Evolutionary conservation across 208 protist species (phyloP).

Genomic region (Wallacemonas collosoma): DNA sequence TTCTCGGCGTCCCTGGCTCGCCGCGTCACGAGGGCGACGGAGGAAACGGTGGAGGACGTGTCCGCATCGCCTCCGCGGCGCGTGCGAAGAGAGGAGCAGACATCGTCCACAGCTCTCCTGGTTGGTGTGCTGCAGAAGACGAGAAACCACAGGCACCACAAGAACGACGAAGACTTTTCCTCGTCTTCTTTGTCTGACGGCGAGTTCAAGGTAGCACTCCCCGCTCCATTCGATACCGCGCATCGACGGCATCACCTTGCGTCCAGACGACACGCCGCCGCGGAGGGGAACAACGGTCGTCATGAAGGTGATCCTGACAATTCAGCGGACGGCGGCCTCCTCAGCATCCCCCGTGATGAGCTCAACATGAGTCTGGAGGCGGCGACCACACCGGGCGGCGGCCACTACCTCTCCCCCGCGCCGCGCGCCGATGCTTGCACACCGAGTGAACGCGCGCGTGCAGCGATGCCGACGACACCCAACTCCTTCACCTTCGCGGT

Average conservation of each 20-base stretch:
- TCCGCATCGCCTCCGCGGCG: background rate
- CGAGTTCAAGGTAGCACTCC: no score
- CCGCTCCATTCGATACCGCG: no score
- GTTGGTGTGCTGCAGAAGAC: no score
- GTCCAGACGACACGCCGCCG: no score
- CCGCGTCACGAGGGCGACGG: background rate
- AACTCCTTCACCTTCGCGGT: conserved; percentile 5
- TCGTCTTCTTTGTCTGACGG: no score
- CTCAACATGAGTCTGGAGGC: conserved; percentile 18
- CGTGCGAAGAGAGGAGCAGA: background rate
- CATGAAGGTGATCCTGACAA: background rate
- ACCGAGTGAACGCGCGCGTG: no score
- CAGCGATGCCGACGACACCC: conserved; percentile 2
- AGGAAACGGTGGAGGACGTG: background rate
- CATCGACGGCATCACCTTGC: no score
- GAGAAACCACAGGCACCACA: background rate
- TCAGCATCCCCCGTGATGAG: conserved; percentile 6
- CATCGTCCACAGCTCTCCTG: background rate
- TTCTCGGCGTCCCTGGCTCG: background rate
- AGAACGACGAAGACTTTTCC: background rate
- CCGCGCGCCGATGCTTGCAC: background rate
- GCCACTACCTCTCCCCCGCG: background rate
- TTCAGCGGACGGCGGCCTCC: background rate
- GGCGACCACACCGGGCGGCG: background rate
- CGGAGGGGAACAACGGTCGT: no score